Conservation (phyloP, 805 yeast species). For the Ogataea polymorpha region DNA sequence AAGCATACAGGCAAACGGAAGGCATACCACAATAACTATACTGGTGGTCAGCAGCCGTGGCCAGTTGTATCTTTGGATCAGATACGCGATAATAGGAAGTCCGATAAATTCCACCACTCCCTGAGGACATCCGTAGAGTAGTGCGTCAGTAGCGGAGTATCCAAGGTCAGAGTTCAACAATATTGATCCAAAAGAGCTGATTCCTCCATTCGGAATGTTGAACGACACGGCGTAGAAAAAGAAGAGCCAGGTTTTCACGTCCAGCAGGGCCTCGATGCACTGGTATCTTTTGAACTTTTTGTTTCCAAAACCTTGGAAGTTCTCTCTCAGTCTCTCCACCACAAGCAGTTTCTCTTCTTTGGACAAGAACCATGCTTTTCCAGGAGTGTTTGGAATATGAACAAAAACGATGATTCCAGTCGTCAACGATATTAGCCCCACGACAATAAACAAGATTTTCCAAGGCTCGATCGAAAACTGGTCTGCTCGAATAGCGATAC, state of each 20-base stretch:
- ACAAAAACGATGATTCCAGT: conserved; percentile 46
- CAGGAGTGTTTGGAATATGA: conserved; percentile 58
- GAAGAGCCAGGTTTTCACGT: conserved; percentile 44
- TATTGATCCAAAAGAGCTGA: conserved; percentile 45
- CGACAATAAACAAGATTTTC: conserved; percentile 57
- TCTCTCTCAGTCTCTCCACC: conserved; percentile 29
- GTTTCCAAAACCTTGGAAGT: conserved; percentile 28
- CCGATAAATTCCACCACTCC: conserved; percentile 37
- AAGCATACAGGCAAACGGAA: conserved; percentile 29
- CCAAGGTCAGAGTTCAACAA: conserved; percentile 39
- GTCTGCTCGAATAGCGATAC: conserved; percentile 39
- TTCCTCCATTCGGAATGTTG: conserved; percentile 55
- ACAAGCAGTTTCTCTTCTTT: conserved; percentile 35
- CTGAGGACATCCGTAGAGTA: conserved; percentile 34
- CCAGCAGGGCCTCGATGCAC: conserved; percentile 28
- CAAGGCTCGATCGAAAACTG: conserved; percentile 48
- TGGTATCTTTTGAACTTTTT: conserved; percentile 29
- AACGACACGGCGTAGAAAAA: conserved; percentile 35
- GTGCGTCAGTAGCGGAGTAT: conserved; percentile 21
- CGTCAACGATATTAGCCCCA: conserved; percentile 58
- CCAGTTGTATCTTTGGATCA: conserved; percentile 22
- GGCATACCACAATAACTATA: conserved; percentile 19
- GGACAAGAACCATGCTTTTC: conserved; percentile 38
- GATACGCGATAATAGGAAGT: conserved; percentile 21
- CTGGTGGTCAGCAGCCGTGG: conserved; percentile 32